Conservation (phyloP, 2,329 filamentous ascomycete genomes). For the Calonectria honghensis region DNA sequence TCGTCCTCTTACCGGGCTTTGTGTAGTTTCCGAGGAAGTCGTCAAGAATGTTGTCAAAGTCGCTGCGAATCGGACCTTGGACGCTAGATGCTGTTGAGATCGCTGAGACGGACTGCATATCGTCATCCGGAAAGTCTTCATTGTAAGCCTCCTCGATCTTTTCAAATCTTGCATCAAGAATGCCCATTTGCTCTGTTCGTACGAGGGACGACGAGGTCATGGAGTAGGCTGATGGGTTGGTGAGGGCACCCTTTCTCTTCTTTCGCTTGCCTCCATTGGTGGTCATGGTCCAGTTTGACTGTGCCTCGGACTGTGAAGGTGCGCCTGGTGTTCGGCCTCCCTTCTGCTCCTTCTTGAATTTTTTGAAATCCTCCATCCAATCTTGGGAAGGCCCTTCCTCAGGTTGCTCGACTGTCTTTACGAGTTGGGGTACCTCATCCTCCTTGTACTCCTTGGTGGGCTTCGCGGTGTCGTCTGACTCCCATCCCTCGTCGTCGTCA, state of each 20-base stretch:
- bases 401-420: constrained; percentile 67
- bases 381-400: constrained; percentile 82
- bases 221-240: constrained; percentile 89
- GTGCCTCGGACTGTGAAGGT: constrained; percentile 75
- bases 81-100: constrained; percentile 80
- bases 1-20: constrained; percentile 81
- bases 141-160: constrained; percentile 87
- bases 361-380: constrained; percentile 94
- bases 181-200: constrained; percentile 88
- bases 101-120: constrained; percentile 75
- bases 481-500: constrained; percentile 89
- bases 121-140: constrained; percentile 67
- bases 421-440: constrained; percentile 69
- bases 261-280: constrained; percentile 88
- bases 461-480: constrained; percentile 93
- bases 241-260: constrained; percentile 96
- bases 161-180: constrained; percentile 94
- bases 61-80: constrained; percentile 79
- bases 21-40: constrained; percentile 89
- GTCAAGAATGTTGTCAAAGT: constrained; percentile 94
- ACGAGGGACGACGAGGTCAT: constrained; percentile 94
- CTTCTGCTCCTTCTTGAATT: constrained; percentile 91
- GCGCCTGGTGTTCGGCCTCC: constrained; percentile 64
- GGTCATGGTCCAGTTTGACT: constrained; percentile 84
- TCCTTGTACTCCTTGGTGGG: constrained; percentile 76